A percentile compares a stretch with the other conserved stretches of the same genome.
Evolutionary conservation across 2,329 filamentous ascomycete genomes (phyloP).

Genomic region (Penicillium sp.): DNA sequence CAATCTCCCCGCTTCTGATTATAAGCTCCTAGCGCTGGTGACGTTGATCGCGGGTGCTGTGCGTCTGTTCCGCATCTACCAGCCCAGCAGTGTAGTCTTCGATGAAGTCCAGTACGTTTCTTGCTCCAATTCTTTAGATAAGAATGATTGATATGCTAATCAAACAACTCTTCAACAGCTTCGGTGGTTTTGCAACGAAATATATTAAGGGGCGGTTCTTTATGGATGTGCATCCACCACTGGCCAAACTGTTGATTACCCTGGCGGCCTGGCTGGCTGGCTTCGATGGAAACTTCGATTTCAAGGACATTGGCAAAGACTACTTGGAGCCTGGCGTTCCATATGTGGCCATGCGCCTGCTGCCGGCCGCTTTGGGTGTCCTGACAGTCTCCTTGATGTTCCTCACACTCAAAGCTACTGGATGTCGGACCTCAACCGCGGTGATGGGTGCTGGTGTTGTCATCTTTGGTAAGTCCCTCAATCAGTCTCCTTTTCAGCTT

Average conservation of each 20-base stretch:
- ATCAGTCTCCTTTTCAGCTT: not conserved
- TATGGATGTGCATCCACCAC: conserved; percentile 98
- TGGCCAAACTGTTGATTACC: conserved; percentile 94
- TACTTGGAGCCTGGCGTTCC: conserved; percentile 91
- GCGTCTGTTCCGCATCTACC: conserved; percentile 90
- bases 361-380: conserved; percentile 84
- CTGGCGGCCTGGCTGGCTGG: conserved; percentile 91
- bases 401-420: conserved; percentile 82
- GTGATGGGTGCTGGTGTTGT: conserved; percentile 76
- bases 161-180: conserved; percentile 51
- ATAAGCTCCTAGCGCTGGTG: conserved; percentile 65
- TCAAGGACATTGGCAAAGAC: conserved; percentile 99
- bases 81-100: conserved; percentile 93
- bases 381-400: conserved; percentile 88
- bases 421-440: conserved; percentile 81
- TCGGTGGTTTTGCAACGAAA: conserved; percentile 95
- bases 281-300: conserved; percentile 93
- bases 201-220: conserved; percentile 99
- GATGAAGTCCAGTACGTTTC: conserved; percentile 92
- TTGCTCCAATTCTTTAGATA: conserved; percentile 1
- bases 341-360: conserved; percentile 94
- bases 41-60: conserved; percentile 72
- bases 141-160: conserved; percentile 4
- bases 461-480: conserved; percentile 65
- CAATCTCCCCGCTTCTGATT: conserved; percentile 75